Percentiles rank a stretch among this genome's conserved stretches.
Evolutionary conservation across 768 basidiomycete genomes (phyloP).

Genomic region (Melanogaster broomeanus): DNA sequence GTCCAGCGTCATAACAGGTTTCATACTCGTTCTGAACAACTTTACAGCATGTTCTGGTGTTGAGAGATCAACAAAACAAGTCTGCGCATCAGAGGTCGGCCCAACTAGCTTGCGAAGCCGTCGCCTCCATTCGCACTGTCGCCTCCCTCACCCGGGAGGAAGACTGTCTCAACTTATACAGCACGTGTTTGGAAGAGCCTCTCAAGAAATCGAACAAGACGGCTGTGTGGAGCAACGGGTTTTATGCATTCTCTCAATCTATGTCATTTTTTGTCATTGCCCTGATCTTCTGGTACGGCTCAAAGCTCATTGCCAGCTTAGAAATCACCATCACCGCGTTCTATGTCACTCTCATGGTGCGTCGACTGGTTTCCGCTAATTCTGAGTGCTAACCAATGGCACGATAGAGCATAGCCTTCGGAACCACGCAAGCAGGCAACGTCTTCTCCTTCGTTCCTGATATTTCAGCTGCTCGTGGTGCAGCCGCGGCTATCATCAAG

Average conservation of each 20-base stretch:
- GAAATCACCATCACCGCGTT: constrained; percentile 64
- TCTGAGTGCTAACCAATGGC: background rate
- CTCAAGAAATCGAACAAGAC: constrained; percentile 63
- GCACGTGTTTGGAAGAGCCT: constrained; percentile 70
- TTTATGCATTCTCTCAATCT: constrained; percentile 78
- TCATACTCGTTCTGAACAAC: constrained; percentile 33
- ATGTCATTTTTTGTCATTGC: constrained; percentile 80
- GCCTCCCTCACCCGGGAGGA: constrained; percentile 85
- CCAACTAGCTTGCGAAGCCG: constrained; percentile 90
- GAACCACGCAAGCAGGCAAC: constrained; percentile 86
- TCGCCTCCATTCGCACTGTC: constrained; percentile 87
- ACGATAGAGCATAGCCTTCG: constrained; percentile 66
- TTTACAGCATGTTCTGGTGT: constrained; percentile 71
- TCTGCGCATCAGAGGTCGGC: constrained; percentile 77
- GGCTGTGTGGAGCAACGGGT: constrained; percentile 61
- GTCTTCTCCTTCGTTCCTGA: constrained; percentile 87
- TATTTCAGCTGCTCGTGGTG: constrained; percentile 79
- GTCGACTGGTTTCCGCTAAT: constrained; percentile 12
- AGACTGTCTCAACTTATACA: constrained; percentile 72
- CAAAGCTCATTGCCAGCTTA: constrained; percentile 54
- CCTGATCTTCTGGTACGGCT: constrained; percentile 80
- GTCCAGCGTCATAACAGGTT: constrained; percentile 18
- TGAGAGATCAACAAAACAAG: constrained; percentile 86
- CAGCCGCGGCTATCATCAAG: constrained; percentile 73
- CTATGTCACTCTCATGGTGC: constrained; percentile 83